These are phyloP conservation scores for Chaetomidium leptoderma DNA, from an alignment of 495 filamentous ascomycete species.

Conservation along the genomic window DNA sequence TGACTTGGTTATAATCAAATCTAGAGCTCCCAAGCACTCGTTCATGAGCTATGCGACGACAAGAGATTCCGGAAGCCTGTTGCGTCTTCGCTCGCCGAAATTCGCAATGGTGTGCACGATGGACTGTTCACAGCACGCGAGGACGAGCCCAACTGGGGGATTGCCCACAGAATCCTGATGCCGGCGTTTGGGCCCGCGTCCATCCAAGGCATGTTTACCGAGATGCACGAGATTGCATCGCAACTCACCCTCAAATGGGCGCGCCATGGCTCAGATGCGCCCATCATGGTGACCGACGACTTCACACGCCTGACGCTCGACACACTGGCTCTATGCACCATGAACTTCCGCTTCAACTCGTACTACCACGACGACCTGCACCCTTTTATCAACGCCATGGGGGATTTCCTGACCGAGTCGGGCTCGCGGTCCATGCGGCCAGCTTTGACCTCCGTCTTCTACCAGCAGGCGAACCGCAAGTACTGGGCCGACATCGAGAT, in stretches of 20 bases:
- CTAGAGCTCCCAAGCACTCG: slow-evolving; percentile 44
- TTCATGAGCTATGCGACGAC: slow-evolving; percentile 66
- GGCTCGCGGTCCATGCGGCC: slow-evolving; percentile 51
- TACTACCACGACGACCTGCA: slow-evolving; percentile 65
- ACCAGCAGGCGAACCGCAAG: slow-evolving; percentile 51
- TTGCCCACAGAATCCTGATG: slow-evolving; percentile 63
- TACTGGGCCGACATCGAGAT: slow-evolving; percentile 55
- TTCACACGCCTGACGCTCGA: slow-evolving; percentile 73
- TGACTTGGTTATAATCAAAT: no score
- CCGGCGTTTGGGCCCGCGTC: slow-evolving; percentile 69
- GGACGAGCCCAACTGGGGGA: slow-evolving; percentile 62
- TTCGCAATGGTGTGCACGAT: slow-evolving; percentile 58
- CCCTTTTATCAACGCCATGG: slow-evolving; percentile 65
- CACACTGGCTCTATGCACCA: slow-evolving; percentile 66
- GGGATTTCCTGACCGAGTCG: slow-evolving; percentile 52
- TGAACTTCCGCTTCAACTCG: slow-evolving; percentile 72
- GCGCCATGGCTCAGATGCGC: slow-evolving; percentile 52
- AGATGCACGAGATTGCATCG: slow-evolving; percentile 69
- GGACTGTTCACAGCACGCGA: slow-evolving; percentile 65
- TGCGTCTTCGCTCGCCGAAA: slow-evolving; percentile 36
- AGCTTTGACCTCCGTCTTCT: slow-evolving; percentile 47
- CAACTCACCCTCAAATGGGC: slow-evolving; percentile 77
- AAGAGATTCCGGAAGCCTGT: slow-evolving; percentile 59
- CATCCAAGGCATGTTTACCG: slow-evolving; percentile 66
- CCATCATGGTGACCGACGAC: slow-evolving; percentile 62